phyloP scores from a whole-genome alignment of 805 yeast species.

The Sugiyamaella americana region DNA sequence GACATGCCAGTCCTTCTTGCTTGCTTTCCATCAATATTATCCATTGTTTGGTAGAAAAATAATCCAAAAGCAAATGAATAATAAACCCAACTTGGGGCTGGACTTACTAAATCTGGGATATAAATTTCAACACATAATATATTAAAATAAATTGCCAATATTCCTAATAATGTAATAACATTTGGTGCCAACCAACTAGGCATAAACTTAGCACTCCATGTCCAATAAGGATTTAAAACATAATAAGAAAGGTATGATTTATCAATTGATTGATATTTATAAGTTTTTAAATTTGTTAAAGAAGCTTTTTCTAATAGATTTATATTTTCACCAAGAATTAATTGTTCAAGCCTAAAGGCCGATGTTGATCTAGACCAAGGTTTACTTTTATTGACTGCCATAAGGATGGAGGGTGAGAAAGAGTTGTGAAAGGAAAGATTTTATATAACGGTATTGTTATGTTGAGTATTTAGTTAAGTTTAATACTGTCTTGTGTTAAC shows the following conservation, averaged over 20 bases:
- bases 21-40: slow-evolving; percentile 95
- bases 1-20: slow-evolving; percentile 91
- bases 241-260: slow-evolving; percentile 72
- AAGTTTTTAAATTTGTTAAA: slow-evolving; percentile 22
- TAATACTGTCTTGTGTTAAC: too few species aligned
- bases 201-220: slow-evolving; percentile 65
- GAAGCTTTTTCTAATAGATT: slow-evolving; percentile 19
- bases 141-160: slow-evolving; percentile 60
- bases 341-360: slow-evolving; percentile 13
- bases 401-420: too few species aligned
- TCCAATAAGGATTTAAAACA: slow-evolving; percentile 83
- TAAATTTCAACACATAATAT: slow-evolving; percentile 56
- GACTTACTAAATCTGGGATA: slow-evolving; percentile 60
- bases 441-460: too few species aligned
- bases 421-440: too few species aligned
- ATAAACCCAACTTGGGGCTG: slow-evolving; percentile 72
- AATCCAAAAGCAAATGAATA: slow-evolving; percentile 73
- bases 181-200: slow-evolving; percentile 95
- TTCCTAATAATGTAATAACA: slow-evolving; percentile 77
- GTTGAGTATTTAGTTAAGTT: too few species aligned
- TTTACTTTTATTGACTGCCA: too few species aligned
- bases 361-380: slow-evolving; percentile 7
- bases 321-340: slow-evolving; percentile 14
- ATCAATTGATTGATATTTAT: slow-evolving; percentile 50
- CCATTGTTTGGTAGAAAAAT: slow-evolving; percentile 91